Evolutionary conservation across 768 basidiomycete species (phyloP).

Genomic region (Tylopilus balloui): DNA sequence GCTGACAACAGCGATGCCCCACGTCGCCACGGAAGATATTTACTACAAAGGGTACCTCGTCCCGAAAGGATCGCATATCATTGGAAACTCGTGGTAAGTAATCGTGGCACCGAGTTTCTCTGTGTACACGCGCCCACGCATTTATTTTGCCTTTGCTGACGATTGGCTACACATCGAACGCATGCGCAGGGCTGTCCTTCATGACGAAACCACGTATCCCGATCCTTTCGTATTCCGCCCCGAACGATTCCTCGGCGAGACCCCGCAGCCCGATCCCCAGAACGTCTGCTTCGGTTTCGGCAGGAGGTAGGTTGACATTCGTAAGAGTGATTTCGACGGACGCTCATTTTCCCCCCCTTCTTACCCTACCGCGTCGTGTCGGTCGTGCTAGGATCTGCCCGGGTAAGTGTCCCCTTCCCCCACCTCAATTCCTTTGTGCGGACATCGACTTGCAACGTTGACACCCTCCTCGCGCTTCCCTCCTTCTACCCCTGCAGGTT

Average conservation of each 20-base stretch:
- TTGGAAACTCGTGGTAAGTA: conserved; percentile 27
- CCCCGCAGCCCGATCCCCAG: conserved; percentile 17
- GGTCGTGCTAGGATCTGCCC: conserved; percentile 14
- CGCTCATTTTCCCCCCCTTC: background rate
- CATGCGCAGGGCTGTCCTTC: conserved; percentile 46
- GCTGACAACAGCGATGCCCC: conserved; percentile 9
- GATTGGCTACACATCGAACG: background rate
- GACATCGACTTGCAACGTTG: no score
- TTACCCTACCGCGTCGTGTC: background rate
- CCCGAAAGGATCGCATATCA: conserved; percentile 23
- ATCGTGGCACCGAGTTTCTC: background rate
- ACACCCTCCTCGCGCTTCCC: no score
- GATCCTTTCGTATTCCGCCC: conserved; percentile 32
- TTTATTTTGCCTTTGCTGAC: no score
- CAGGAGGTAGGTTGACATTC: conserved; percentile 27
- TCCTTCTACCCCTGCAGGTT: no score
- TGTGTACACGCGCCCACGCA: background rate
- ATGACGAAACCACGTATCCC: conserved; percentile 40
- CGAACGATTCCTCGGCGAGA: conserved; percentile 30
- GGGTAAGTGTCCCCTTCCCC: conserved; percentile 13
- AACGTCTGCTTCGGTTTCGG: conserved; percentile 27
- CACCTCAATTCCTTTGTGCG: no score
- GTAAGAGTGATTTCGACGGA: no score
- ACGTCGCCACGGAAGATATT: conserved; percentile 22
- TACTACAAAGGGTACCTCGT: conserved; percentile 12